Base-by-base conservation (phyloP, 2,329 filamentous ascomycete genomes). In the Fusarium robinianum region DNA sequence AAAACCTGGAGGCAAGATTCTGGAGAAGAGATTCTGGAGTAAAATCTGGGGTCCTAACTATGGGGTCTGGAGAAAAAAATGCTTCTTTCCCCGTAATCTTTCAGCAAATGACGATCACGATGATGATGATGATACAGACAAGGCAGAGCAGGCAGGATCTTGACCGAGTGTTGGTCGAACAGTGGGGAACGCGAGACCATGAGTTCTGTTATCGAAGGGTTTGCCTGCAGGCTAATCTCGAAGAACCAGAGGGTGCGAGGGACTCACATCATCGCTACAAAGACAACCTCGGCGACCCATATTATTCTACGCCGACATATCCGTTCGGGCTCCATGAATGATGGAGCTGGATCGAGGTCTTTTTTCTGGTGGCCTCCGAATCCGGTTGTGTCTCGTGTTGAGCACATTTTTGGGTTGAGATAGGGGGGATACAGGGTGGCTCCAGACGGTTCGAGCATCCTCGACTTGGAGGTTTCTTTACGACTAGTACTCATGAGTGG, bases 21-120 rank as follows among this genome's bases (percentile, higher is more conserved):
- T 41, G 30, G 38, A 39, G 39, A 36, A 49, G 29, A 17, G 15
- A 42, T 42, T 32, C 43, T 40, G 31, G 52, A 47, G 52, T n/a
- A 41, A 32, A 53, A 33, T 55, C 52, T 49, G 48, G 52, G 52
- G n/a, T n/a, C n/a, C n/a, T n/a, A n/a, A n/a, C n/a, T n/a, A n/a
- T n/a, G n/a, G n/a, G n/a, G 52, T 56, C 37, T 44, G 52, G 51
- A 51, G 47, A 17, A 29, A 43, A 14, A 27, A 14, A 27, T n/a
- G 41, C 36, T 40, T 26, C 32, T 41, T 47, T 51, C 40, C 37
- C 49, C 44, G 42, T 39, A 52, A 32, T 31, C 15, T 32, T 22
- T 29, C 32, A 42, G 52, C 37, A 41, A 46, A 46, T 41, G 36
- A 29, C 36, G 21, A 41, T 22, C 15, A 18, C 30, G 15, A 32